Conservation (phyloP, 2,329 filamentous ascomycete genomes). For the Graphilbum ipis-grandicollis region DNA sequence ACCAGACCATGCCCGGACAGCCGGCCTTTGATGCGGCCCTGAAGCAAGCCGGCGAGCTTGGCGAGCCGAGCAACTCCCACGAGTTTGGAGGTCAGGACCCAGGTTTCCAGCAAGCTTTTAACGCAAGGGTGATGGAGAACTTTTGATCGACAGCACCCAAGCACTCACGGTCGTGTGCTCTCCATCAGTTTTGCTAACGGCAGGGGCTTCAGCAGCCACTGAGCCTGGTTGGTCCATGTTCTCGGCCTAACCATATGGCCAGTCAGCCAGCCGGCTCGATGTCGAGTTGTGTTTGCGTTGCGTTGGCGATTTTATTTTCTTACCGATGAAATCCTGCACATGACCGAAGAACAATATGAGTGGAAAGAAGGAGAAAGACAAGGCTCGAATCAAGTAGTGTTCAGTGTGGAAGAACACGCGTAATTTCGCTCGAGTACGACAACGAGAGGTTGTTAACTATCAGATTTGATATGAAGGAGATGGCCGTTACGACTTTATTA, state of each 20-base stretch:
- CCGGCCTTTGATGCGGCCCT: slow-evolving; percentile 24
- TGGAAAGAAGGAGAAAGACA: no score
- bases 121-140: slow-evolving; percentile 68
- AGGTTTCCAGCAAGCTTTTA: slow-evolving; percentile 65
- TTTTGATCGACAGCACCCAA: slow-evolving; percentile 25
- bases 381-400: no score
- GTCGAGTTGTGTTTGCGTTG: no score
- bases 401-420: no score
- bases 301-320: no score
- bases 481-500: no score
- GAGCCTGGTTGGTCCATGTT: neutral
- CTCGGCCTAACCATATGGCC: neutral
- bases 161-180: neutral
- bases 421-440: no score
- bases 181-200: neutral
- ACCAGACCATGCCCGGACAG: slow-evolving; percentile 37
- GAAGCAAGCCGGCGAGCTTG: slow-evolving; percentile 18
- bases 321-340: no score
- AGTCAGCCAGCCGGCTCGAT: no score
- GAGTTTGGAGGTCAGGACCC: slow-evolving; percentile 36
- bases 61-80: slow-evolving; percentile 23
- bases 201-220: neutral
- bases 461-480: no score
- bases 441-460: no score
- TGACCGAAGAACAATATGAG: no score